phyloP scores from a whole-genome alignment of 2,329 filamentous ascomycete genomes.

The Curvularia eragrostidis region DNA sequence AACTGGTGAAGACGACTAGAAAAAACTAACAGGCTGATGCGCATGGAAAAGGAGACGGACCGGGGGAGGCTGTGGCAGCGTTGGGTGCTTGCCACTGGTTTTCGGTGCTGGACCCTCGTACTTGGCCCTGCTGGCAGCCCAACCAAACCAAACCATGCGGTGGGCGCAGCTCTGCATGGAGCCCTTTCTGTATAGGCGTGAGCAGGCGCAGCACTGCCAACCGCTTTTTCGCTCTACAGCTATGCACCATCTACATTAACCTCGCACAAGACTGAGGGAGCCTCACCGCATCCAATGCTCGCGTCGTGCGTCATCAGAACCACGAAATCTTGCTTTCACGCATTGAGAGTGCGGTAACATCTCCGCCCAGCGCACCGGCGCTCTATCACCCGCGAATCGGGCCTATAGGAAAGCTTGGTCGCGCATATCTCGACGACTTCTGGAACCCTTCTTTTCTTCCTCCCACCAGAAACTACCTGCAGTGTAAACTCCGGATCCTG shows the following conservation, averaged over 20 bases:
- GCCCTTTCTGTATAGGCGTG: neutral
- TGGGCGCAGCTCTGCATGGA: neutral
- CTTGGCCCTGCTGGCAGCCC: neutral
- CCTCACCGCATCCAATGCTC: slow-evolving; percentile 16
- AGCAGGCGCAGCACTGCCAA: neutral
- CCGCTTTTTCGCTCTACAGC: neutral
- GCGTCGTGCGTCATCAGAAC: slow-evolving; percentile 8
- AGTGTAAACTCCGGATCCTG: neutral
- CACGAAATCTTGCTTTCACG: neutral
- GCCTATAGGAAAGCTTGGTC: slow-evolving; percentile 10
- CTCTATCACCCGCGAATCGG: slow-evolving; percentile 10
- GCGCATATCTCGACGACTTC: neutral
- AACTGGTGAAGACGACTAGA: neutral
- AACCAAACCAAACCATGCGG: slow-evolving; percentile 1
- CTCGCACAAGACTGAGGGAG: slow-evolving; percentile 14
- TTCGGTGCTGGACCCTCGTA: neutral
- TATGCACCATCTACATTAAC: neutral
- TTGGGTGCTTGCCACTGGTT: neutral
- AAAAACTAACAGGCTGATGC: neutral
- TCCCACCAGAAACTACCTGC: neutral
- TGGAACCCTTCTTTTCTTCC: neutral
- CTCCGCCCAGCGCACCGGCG: slow-evolving; percentile 1
- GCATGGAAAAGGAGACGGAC: neutral
- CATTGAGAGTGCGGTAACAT: slow-evolving; percentile 1
- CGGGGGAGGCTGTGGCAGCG: neutral